Base-by-base conservation (phyloP, 2,329 filamentous ascomycete species). In the Thelonectria discophora region DNA sequence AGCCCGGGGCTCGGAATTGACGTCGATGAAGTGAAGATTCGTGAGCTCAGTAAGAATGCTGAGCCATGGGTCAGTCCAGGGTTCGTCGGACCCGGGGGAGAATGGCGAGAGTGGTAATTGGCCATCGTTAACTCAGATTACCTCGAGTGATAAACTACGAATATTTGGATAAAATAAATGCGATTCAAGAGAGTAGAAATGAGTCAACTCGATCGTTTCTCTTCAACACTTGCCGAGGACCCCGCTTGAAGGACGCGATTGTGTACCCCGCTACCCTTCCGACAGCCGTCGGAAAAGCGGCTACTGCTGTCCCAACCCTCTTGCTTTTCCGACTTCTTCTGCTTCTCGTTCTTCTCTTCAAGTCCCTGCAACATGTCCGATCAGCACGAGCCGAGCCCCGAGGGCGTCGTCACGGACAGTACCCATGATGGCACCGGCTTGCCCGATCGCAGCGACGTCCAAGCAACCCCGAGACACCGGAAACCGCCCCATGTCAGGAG, bases 1-100 rank as follows among this genome's bases (percentile, higher is more conserved):
- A 88, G 86, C 0, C 83, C 86, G 0, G 90, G 89, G 0, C 69
- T 92, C 55, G 90, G 90, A 0, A 90, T 92, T 65, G 88, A 92
- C 58, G 79, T 90, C 49, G 86, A 94, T 67, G 91, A 93, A 75
- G 88, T 87, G 27, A 78, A 85, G 72, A 84, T 93, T 9, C 80
- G 88, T 39, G 81, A 81, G 64, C 77, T 89, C 39, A 84, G 86
- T 0, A 78, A 81, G 60, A 82, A 84, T 52, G 84, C 87, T 0
- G 80, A 83, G 64, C 82, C 89, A 1, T 93, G 91, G 90, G 58
- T 65, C 64, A 79, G 17, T 79, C 60, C 60, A 5, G 60, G 60
- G 15, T 63, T 63, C 20, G 21, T 54, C 9, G 60, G 60, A 15
- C 60, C 60, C 1, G 55, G 60, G 3, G 60, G 60, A 50, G 60